Percentiles rank a stretch among this genome's conserved stretches.
Evolutionary conservation across 768 basidiomycete species (phyloP).

Genomic region (Naematelia aurantialba): DNA sequence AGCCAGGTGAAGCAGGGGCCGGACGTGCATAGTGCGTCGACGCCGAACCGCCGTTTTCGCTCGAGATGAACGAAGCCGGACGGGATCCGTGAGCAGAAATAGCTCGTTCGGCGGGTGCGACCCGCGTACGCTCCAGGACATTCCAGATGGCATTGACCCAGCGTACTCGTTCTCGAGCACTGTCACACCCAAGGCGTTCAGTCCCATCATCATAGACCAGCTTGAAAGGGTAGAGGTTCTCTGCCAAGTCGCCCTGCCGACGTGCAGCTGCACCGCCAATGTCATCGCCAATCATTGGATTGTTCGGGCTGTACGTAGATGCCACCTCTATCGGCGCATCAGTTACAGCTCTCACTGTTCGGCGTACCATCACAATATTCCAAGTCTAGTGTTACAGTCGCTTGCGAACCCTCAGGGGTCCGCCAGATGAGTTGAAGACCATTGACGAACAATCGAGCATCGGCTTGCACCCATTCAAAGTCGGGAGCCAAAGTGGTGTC

Average conservation of each 20-base stretch:
- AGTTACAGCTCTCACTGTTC: background rate
- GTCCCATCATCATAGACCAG: slow-evolving; percentile 85
- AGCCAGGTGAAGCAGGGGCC: slow-evolving; percentile 7
- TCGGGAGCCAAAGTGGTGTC: slow-evolving; percentile 58
- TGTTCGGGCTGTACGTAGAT: slow-evolving; percentile 72
- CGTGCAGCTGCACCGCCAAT: slow-evolving; percentile 79
- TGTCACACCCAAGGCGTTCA: slow-evolving; percentile 83
- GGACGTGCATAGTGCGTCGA: slow-evolving; percentile 31
- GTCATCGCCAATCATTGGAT: slow-evolving; percentile 76
- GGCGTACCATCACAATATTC: slow-evolving; percentile 62
- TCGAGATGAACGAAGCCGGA: slow-evolving; percentile 14
- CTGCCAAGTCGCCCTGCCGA: slow-evolving; percentile 54
- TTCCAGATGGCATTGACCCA: slow-evolving; percentile 92
- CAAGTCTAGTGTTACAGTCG: slow-evolving; percentile 79
- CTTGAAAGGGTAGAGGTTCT: slow-evolving; percentile 82
- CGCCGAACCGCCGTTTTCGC: slow-evolving; percentile 27
- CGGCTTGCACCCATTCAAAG: slow-evolving; percentile 76
- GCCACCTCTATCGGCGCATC: slow-evolving; percentile 59
- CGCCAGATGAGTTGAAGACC: slow-evolving; percentile 84
- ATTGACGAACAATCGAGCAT: slow-evolving; percentile 66
- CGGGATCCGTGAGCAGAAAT: slow-evolving; percentile 13
- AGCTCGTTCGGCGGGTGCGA: slow-evolving; percentile 17
- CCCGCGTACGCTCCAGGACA: slow-evolving; percentile 45
- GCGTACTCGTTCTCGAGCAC: slow-evolving; percentile 74
- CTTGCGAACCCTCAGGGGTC: slow-evolving; percentile 73